Base-by-base conservation (phyloP, 1,284 basidiomycete species). In the Cryptococcus hybrid region DNA sequence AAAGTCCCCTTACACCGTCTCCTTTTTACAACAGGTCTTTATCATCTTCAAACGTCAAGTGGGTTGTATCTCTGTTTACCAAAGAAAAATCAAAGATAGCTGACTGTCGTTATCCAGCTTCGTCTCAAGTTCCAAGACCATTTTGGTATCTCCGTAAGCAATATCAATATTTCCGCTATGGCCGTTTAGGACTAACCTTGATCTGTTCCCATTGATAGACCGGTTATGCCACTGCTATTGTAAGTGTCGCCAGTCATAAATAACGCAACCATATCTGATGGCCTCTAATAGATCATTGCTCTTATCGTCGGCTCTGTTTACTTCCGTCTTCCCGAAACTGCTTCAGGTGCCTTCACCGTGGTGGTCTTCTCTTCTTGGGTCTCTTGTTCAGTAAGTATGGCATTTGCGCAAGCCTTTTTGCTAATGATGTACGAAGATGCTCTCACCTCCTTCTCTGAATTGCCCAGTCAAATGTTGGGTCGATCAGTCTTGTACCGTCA, bases 1-100 rank as follows among this genome's bases (percentile, higher is more conserved):
- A 86, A 89, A 88, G 79, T 90, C 87, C 61, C 88, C 90, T 3
- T 95, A 93, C 79, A 93, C 90, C 3, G 85, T 93, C 35, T 86
- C 88, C 1, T 91, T 90, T 77, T 74, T 78, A 44, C 84, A 84
- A 2, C 91, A 94, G 73, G 85, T 91, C 52, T 79, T 80, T 69
- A 87, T 88, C 1, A 80, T 94, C 58, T 83, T 85, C 35, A 81
- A 84, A 54, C 83, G 92, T 39, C 88, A 92, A 75, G 88, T 92
- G 79, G 84, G 86, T 65, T 84, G 87, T 75, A 82, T 85, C 56
- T 13, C 15, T 11, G 8, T 34, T 5, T 5, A 15, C 8, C 30
- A 30, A 30, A 18, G 15, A 51, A 18, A 8, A 35, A 15, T 51
- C n/a, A 40, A 18, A 6, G 3, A 34, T 13, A 13, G 18, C 18